Base-by-base conservation (phyloP, 2,329 filamentous ascomycete species). In the Colletotrichum sansevieriae region DNA sequence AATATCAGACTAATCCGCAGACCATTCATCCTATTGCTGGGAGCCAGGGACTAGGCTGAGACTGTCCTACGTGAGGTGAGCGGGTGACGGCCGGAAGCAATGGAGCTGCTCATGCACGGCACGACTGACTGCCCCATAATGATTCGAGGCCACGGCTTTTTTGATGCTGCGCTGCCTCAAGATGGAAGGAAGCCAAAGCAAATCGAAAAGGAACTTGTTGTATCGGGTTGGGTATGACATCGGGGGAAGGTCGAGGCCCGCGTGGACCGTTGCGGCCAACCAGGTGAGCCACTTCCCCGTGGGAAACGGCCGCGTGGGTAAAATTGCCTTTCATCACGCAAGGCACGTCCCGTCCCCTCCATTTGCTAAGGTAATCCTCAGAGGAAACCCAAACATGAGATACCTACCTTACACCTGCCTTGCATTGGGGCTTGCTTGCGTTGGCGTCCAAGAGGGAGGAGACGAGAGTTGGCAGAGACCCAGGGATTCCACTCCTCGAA, bases 41-140 rank as follows among this genome's bases (percentile, higher is more conserved):
- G 47, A 68, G 57, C 35, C 63, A 44, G 61, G 60, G 60, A 43
- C 61, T 60, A 55, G 41, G 47, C 54, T 51, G 63, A 60, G 35
- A 65, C 55, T 29, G 55, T 68, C 52, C 33, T 65, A 58, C 65
- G 46, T 68, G 61, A 59, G 61, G 46, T 68, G 61, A 61, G 54
- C 61, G 43, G 52, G 39, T 65, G 54, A 68, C 65, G 60, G 47
- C 55, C 54, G 47, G 61, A 39, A 65, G 61, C 60, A 44, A 68
- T 47, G 65, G 61, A 54, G 55, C 65, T 65, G 33, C 55, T 65
- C 44, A 59, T 55, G 46, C 52, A 49, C 18, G 54, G 29, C 29
- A 29, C 8, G 29, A 29, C 29, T 29, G 8, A 64, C 63, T 62
- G 59, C 49, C 47, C 47, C 57, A 18, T 18, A 51, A 49, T 60